Percentiles rank a stretch among this genome's conserved stretches.
phyloP scores from a whole-genome alignment of 164 flowering plant genomes.

The Vitis labrusca region DNA sequence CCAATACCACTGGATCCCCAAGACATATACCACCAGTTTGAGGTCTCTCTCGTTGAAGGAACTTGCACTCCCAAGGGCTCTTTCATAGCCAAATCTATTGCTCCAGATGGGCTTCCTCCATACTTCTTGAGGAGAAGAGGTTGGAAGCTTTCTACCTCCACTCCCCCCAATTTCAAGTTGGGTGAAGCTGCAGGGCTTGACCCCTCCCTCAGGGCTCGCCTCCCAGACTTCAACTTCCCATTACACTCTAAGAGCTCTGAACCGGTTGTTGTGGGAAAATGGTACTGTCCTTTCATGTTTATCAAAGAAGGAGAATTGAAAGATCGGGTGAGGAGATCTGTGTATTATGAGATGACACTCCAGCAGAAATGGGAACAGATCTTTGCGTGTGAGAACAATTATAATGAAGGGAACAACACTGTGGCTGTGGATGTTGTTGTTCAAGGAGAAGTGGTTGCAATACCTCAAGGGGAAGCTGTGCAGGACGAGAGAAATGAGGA shows the following conservation, averaged over 20 bases:
- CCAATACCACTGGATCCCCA: slow-evolving; percentile 40
- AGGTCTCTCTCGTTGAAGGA: slow-evolving; percentile 14
- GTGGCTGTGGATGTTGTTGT: slow-evolving; percentile 30
- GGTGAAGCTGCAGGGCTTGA: slow-evolving; percentile 39
- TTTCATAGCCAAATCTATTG: slow-evolving; percentile 27
- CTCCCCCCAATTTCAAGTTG: slow-evolving; percentile 8
- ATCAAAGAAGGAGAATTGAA: slow-evolving; percentile 32
- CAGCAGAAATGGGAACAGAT: slow-evolving; percentile 66
- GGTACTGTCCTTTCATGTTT: slow-evolving; percentile 61
- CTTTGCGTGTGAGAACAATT: slow-evolving; percentile 23
- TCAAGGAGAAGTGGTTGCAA: slow-evolving; percentile 20
- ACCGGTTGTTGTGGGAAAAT: slow-evolving; percentile 47
- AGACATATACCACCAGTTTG: slow-evolving; percentile 39
- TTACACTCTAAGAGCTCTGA: slow-evolving; percentile 1
- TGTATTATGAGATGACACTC: slow-evolving; percentile 52
- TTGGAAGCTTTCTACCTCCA: slow-evolving; percentile 18
- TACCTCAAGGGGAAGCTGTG: slow-evolving; percentile 28
- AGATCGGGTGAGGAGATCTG: slow-evolving; percentile 41
- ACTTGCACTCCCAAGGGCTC: not conserved
- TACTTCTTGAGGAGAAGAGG: slow-evolving; percentile 23
- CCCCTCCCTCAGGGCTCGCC: slow-evolving; percentile 18
- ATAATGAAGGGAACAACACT: slow-evolving; percentile 9
- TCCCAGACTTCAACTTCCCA: slow-evolving; percentile 28
- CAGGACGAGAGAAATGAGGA: slow-evolving; percentile 13
- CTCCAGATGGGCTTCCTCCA: slow-evolving; percentile 31